Evolutionary conservation across 768 basidiomycete genomes (phyloP), one percentile per base, ranked within the genome.

Genomic region (Pleurotus salmoneostramineus): DNA sequence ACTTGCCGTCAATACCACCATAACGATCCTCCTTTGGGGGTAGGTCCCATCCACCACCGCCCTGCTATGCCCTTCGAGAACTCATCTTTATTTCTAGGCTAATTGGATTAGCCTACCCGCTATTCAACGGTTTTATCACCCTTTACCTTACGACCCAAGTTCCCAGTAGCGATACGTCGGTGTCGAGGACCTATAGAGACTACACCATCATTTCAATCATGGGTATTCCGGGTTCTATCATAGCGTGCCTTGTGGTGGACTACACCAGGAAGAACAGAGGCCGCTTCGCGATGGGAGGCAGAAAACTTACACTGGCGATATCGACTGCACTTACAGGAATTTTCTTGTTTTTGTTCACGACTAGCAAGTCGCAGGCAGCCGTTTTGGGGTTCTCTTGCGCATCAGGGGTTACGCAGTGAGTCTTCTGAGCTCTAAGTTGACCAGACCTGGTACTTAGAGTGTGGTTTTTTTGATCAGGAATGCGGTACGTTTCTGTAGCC

Each of bases 1-100:
- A 37, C 66, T 83, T 47, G 73, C 75, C 2, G 60, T 75, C 50
- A 82, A 80, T 61, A 82, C 79, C 12, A 64, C 72, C 0, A 64
- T 83, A 33, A 80, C 75, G 50, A 80, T 83, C 56, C 50, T 77
- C 7, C 69, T 81, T n/a, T 83, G 83, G 81, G 77, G 80, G 72
- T 80, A 64, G 17, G 73, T 67, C 1, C 6, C 3, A 2, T 17
- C 31, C 40, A 40, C 7, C 14, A n/a, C 40, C 42, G 8, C 15
- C 44, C 14, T 17, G 1, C 17, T 31, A 8, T 2, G 12, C 34
- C 12, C 27, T 40, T 17, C 21, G 15, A 11, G 7, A 43, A 35
- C 43, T 14, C 12, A 27, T 27, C 21, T 27, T 27, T 27, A 3
- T 55, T 14, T 33, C 3, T 15, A 56, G 37, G 33, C 21, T 50